phyloP scores from a whole-genome alignment of 2,329 filamentous ascomycete species.

The Coniochaeta sp. region DNA sequence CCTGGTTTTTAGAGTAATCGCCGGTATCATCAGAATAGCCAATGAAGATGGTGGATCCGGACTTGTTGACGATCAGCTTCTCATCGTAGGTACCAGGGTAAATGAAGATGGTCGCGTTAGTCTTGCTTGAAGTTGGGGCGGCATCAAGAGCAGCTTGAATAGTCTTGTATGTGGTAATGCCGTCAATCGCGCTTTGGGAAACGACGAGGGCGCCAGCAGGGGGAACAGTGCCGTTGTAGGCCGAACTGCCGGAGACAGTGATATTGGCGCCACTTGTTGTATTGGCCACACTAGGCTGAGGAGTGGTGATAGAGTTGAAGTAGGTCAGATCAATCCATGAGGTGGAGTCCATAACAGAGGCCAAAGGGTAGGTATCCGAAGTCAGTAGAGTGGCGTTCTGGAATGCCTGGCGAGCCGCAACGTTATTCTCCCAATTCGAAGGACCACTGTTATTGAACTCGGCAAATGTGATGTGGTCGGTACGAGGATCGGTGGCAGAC shows the following conservation, averaged over 20 bases:
- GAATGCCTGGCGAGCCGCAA: conserved; percentile 12
- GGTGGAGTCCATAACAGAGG: conserved; percentile 15
- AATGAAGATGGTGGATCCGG: conserved; percentile 28
- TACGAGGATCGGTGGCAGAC: conserved; percentile 26
- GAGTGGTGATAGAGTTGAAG: conserved; percentile 15
- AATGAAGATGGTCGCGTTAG: conserved; percentile 28
- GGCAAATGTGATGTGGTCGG: conserved; percentile 39
- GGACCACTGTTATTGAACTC: conserved; percentile 46
- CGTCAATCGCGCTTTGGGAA: conserved; percentile 23
- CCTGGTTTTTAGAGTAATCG: conserved; percentile 25
- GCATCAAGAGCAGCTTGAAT: conserved; percentile 25
- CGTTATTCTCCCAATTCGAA: conserved; percentile 22
- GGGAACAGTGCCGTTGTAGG: conserved; percentile 18
- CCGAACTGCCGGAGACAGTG: conserved; percentile 6
- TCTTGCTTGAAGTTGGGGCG: conserved; percentile 25
- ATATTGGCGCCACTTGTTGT: conserved; percentile 7
- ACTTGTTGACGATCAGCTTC: conserved; percentile 27
- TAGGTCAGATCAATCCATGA: conserved; percentile 18
- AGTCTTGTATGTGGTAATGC: conserved; percentile 24
- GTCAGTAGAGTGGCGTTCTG: conserved; percentile 15
- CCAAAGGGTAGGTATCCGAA: conserved; percentile 14
- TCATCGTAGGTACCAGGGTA: conserved; percentile 30
- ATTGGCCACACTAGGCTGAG: not conserved
- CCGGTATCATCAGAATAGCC: conserved; percentile 27
- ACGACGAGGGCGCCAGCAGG: conserved; percentile 23